Percentiles rank a stretch among this genome's conserved stretches.
These are phyloP conservation scores for Lomentospora prolificans DNA, from an alignment of 2,329 filamentous ascomycete genomes.

Conservation along the genomic window DNA sequence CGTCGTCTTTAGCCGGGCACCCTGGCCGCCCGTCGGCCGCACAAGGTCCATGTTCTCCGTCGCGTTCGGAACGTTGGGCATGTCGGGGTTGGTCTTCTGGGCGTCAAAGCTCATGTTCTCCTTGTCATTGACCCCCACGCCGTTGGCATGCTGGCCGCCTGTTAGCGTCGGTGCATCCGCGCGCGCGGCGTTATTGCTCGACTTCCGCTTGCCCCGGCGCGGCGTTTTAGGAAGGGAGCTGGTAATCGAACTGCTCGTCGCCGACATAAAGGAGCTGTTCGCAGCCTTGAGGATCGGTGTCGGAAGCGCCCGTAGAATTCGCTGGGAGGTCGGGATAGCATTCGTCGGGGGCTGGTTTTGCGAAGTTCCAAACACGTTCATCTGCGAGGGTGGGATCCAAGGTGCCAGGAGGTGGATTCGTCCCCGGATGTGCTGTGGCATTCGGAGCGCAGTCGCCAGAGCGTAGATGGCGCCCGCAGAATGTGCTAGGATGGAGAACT, in stretches of 20 bases:
- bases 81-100: conserved; percentile 14
- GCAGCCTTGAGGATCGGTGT: conserved; percentile 87
- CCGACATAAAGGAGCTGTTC: conserved; percentile 90
- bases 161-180: conserved; percentile 19
- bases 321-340: conserved; percentile 82
- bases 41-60: conserved; percentile 42
- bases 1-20: conserved; percentile 16
- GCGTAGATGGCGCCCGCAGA: conserved; percentile 98
- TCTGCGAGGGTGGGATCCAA: conserved; percentile 93
- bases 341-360: conserved; percentile 70
- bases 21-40: conserved; percentile 19
- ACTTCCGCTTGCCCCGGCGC: conserved; percentile 50
- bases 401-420: conserved; percentile 90
- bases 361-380: conserved; percentile 66
- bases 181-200: conserved; percentile 27
- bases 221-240: conserved; percentile 62
- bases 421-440: conserved; percentile 91
- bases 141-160: conserved; percentile 17
- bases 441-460: conserved; percentile 83
- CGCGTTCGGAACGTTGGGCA: conserved; percentile 18
- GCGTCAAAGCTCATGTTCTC: conserved; percentile 30
- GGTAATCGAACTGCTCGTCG: conserved; percentile 78
- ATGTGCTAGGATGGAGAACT: conserved; percentile 92
- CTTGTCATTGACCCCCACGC: conserved; percentile 33
- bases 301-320: conserved; percentile 80